Percentiles rank a stretch among this genome's conserved stretches.
phyloP scores from a whole-genome alignment of 345 rosid species.

The Citrus maxima region DNA sequence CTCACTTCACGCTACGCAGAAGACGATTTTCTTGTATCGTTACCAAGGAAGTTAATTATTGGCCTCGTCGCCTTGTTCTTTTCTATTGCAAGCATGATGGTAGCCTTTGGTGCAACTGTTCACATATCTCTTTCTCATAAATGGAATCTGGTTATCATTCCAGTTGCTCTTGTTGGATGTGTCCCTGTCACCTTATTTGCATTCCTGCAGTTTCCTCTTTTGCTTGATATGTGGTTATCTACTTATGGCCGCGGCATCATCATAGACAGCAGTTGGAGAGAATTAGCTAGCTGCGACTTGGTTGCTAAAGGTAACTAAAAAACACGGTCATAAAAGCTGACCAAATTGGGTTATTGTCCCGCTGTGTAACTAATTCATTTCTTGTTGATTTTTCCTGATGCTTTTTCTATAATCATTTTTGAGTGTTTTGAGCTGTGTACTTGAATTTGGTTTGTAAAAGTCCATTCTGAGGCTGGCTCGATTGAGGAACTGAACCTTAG shows the following conservation, averaged over 20 bases:
- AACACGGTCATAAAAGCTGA: too few relatives aligned
- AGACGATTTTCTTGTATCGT: not conserved
- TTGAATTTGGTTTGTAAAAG: too few relatives aligned
- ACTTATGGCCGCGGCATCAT: not conserved
- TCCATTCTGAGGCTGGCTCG: too few relatives aligned
- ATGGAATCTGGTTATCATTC: not conserved
- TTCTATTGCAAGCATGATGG: conserved; percentile 9
- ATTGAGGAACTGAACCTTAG: too few relatives aligned
- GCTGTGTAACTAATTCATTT: too few relatives aligned
- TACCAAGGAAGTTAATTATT: not conserved
- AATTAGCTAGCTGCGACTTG: too few relatives aligned
- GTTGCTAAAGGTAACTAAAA: too few relatives aligned
- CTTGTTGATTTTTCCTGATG: too few relatives aligned
- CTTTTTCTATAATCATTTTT: too few relatives aligned
- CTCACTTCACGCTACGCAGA: not conserved
- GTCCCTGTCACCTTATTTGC: not conserved
- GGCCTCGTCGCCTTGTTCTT: not conserved
- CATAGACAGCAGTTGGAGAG: too few relatives aligned
- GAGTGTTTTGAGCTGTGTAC: too few relatives aligned
- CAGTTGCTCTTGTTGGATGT: not conserved
- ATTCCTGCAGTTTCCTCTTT: not conserved
- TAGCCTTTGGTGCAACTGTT: conserved; percentile 6
- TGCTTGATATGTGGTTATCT: not conserved
- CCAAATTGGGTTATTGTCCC: too few relatives aligned
- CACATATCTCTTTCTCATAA: not conserved